Base-by-base conservation (phyloP, 208 protist species). In the Porcisia hertigi region DNA sequence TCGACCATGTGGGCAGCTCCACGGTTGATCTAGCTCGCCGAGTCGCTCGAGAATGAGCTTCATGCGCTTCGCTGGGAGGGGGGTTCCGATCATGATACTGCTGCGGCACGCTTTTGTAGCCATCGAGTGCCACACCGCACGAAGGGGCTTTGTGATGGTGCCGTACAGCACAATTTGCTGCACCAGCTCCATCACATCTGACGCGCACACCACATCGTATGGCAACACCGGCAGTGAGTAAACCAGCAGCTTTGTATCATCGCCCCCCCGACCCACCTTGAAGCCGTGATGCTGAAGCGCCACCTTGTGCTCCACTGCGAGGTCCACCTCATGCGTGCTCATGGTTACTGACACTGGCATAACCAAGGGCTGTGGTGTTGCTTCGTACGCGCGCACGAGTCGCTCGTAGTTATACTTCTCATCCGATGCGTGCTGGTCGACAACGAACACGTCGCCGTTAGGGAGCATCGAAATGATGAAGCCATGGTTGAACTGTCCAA, bases 381-480 rank as follows among this genome's bases (percentile, higher is more conserved):
- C 87, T 43, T 67, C 74, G 75, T 96, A 96, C 9, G 72, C 52
- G 11, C 67, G 72, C 76, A 94, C 76, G n/a, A 98, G 87, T 23
- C 82, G 83, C 82, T 98, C 94, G 80, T 96, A 98, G 77, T 98
- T 98, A 78, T 86, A 97, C 82, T 98, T 99, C 70, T 99, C 97
- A 74, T 99, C 97, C 1, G 96, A 94, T 12, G 97, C 97, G 81
- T 99, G 97, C 81, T 99, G 97, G 76, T 99, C 97, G 60, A 99
- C 91, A 55, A 99, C 91, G 73, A 98, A 98, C 18, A 98, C 70
- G 67, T 98, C 92, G 45, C 70, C 69, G 60, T 94, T 83, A 5
- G 75, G 77, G 54, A 97, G 74, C 3, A 75, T 69, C 18, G 92
- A 83, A 54, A 98, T 78, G 77, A 98, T 98, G 83, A 98, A 98